Conservation (phyloP, 768 basidiomycete species). For the Kwoniella sp. region DNA sequence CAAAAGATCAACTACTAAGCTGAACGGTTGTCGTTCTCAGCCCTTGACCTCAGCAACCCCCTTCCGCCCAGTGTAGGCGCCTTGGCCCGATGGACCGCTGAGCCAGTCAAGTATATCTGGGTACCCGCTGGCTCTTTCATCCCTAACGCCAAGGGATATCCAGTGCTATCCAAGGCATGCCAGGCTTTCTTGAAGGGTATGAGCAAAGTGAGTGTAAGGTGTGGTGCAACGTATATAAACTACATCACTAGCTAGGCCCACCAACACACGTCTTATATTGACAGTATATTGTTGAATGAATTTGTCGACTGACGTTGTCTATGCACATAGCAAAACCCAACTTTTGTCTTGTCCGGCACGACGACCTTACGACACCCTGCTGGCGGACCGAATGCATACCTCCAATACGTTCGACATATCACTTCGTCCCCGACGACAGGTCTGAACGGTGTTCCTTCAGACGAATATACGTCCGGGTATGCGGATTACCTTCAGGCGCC, state of each 20-base stretch:
- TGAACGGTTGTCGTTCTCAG: slow-evolving; percentile 58
- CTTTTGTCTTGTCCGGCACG: slow-evolving; percentile 75
- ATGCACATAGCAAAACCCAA: slow-evolving; percentile 73
- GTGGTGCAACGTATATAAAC: too few species aligned
- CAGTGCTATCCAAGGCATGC: slow-evolving; percentile 88
- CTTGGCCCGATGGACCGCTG: slow-evolving; percentile 85
- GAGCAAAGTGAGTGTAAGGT: slow-evolving; percentile 46
- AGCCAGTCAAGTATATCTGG: slow-evolving; percentile 85
- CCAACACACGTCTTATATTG: too few species aligned
- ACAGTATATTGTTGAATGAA: too few species aligned
- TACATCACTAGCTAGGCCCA: too few species aligned
- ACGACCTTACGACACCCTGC: slow-evolving; percentile 66
- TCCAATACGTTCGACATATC: slow-evolving; percentile 67
- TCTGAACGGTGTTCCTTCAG: slow-evolving; percentile 18
- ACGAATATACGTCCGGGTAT: slow-evolving; percentile 59
- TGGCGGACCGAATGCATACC: slow-evolving; percentile 84
- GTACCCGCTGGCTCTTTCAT: slow-evolving; percentile 90
- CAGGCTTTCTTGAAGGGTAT: slow-evolving; percentile 87
- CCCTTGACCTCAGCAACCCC: slow-evolving; percentile 86
- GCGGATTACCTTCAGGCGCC: slow-evolving; percentile 95
- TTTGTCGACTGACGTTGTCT: slow-evolving; percentile 4
- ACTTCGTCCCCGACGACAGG: slow-evolving; percentile 34
- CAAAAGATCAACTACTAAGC: too few species aligned
- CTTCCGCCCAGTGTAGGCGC: slow-evolving; percentile 76
- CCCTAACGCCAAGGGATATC: slow-evolving; percentile 93